These are phyloP conservation scores for Kurtzmaniella natalensis DNA, from an alignment of 1,139 yeast genomes.

Conservation along the genomic window DNA sequence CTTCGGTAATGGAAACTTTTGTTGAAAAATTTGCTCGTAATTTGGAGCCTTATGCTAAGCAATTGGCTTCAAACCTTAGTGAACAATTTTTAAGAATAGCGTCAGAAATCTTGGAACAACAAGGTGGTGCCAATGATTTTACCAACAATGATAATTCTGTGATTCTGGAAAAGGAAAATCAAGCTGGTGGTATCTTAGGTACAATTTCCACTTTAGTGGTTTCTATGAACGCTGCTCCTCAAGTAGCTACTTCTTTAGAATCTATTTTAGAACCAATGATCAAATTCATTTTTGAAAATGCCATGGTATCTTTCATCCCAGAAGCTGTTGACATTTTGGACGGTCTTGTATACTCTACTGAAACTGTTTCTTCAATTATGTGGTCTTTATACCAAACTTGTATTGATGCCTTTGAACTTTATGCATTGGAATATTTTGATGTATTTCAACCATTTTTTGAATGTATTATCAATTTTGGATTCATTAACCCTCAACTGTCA, in stretches of 20 bases:
- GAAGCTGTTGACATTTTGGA: conserved; percentile 50
- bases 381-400: conserved; percentile 44
- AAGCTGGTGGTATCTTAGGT: conserved; percentile 47
- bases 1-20: conserved; percentile 53
- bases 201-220: conserved; percentile 51
- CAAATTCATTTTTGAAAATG: conserved; percentile 44
- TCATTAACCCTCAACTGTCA: conserved; percentile 28
- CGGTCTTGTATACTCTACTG: conserved; percentile 39
- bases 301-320: conserved; percentile 42
- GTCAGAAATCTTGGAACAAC: conserved; percentile 36
- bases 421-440: conserved; percentile 51
- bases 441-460: conserved; percentile 48
- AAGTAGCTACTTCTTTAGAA: conserved; percentile 40
- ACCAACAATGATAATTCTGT: conserved; percentile 17
- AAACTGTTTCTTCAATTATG: conserved; percentile 39
- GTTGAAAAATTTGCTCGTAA: conserved; percentile 50
- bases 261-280: conserved; percentile 37
- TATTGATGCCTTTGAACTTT: conserved; percentile 47
- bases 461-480: conserved; percentile 45
- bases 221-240: conserved; percentile 47
- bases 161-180: conserved; percentile 43
- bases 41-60: conserved; percentile 53
- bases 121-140: conserved; percentile 19
- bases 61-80: conserved; percentile 43
- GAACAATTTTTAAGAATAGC: conserved; percentile 46